Percentiles rank a stretch among this genome's conserved stretches.
These are phyloP conservation scores for Hippophae rhamnoides DNA, from an alignment of 306 rosid species.

Conservation along the genomic window DNA sequence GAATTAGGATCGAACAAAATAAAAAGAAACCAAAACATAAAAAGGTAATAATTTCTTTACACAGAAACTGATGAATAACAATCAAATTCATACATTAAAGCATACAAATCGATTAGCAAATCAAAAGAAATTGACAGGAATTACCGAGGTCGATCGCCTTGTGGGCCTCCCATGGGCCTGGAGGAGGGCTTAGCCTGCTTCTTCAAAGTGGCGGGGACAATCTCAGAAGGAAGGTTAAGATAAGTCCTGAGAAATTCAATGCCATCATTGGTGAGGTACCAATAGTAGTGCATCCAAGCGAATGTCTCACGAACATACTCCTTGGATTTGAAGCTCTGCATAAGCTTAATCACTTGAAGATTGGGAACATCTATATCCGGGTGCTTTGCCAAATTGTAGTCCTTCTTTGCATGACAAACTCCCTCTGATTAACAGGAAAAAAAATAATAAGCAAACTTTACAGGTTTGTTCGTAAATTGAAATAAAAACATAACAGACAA, in stretches of 20 bases:
- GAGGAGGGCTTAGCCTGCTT: slow-evolving; percentile 66
- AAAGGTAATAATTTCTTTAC: neutral
- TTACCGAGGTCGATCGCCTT: slow-evolving; percentile 82
- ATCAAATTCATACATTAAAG: no score
- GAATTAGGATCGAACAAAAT: no score
- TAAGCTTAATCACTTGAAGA: slow-evolving; percentile 81
- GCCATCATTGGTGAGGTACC: slow-evolving; percentile 87
- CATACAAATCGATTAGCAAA: neutral
- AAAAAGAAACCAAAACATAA: neutral
- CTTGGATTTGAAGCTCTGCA: slow-evolving; percentile 90
- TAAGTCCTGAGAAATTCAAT: slow-evolving; percentile 79
- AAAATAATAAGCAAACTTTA: neutral
- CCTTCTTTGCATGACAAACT: slow-evolving; percentile 54
- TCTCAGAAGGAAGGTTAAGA: slow-evolving; percentile 85
- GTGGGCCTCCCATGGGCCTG: slow-evolving; percentile 62
- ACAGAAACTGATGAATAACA: neutral
- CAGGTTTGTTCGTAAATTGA: neutral
- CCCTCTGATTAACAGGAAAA: slow-evolving; percentile 24
- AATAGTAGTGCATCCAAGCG: slow-evolving; percentile 91
- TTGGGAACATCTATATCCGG: slow-evolving; percentile 90
- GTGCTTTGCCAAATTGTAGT: slow-evolving; percentile 71
- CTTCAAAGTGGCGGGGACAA: slow-evolving; percentile 85
- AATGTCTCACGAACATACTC: slow-evolving; percentile 86
- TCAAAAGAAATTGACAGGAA: neutral
- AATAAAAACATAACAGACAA: neutral